Conservation (phyloP, 2,329 filamentous ascomycete genomes). For the Hypomyces perniciosus region DNA sequence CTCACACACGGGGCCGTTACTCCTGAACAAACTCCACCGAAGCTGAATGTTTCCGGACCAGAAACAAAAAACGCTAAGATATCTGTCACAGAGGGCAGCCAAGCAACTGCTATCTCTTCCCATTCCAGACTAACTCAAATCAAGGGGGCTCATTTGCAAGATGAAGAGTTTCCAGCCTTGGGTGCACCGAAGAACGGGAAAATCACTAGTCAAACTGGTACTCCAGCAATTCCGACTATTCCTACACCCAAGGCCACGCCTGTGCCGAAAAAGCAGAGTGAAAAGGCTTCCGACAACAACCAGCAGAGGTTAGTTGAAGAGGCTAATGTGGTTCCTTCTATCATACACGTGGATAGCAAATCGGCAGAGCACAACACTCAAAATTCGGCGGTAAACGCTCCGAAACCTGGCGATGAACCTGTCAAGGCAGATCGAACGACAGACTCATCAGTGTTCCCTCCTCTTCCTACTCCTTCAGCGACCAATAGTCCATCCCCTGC, state of each 20-base stretch:
- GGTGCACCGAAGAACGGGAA: conserved; percentile 39
- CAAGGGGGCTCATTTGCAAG: conserved; percentile 37
- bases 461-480: conserved; percentile 41
- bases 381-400: not conserved
- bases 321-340: not conserved
- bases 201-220: conserved; percentile 19
- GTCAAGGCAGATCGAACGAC: conserved; percentile 8
- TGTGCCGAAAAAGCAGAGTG: conserved; percentile 25
- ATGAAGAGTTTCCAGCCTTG: conserved; percentile 59
- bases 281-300: not conserved
- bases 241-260: conserved; percentile 32
- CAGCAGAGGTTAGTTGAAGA: not conserved
- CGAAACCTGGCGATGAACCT: not conserved
- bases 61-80: conserved; percentile 29
- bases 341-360: not conserved
- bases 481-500: conserved; percentile 43
- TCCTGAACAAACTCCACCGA: conserved; percentile 30
- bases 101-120: not conserved
- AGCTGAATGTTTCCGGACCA: conserved; percentile 19
- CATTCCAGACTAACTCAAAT: not conserved
- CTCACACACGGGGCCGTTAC: conserved; percentile 23
- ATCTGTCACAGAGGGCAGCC: not conserved
- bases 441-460: conserved; percentile 42
- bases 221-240: conserved; percentile 29
- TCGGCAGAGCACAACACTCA: not conserved